Evolutionary conservation across 495 filamentous ascomycete species (phyloP).

Genomic region (Aspergillus coremiiformis): DNA sequence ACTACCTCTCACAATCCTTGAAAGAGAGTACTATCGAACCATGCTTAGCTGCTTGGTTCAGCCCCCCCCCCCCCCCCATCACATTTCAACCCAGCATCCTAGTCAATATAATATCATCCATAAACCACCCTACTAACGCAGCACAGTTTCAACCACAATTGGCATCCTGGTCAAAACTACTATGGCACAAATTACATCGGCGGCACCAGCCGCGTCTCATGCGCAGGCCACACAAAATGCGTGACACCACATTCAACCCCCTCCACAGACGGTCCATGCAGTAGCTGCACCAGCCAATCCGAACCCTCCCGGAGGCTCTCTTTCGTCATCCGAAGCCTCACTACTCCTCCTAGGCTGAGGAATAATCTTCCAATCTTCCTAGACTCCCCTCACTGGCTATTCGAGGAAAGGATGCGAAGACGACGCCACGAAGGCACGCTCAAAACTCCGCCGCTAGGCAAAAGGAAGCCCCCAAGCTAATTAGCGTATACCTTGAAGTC

Average conservation of each 20-base stretch:
- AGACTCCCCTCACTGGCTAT: slow-evolving; percentile 72
- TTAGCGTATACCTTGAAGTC: slow-evolving; percentile 76
- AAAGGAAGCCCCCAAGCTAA: slow-evolving; percentile 52
- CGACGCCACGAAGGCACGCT: slow-evolving; percentile 61
- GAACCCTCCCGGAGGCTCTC: slow-evolving; percentile 66
- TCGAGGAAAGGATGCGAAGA: slow-evolving; percentile 66
- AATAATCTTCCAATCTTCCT: slow-evolving; percentile 80
- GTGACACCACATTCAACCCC: slow-evolving; percentile 29
- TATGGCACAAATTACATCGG: slow-evolving; percentile 45
- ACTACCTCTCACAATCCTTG: slow-evolving; percentile 37
- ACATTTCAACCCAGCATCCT: no score
- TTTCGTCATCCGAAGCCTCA: slow-evolving; percentile 54
- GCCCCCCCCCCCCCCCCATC: slow-evolving; percentile 15
- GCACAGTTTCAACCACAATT: slow-evolving; percentile 61
- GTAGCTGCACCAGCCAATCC: slow-evolving; percentile 46
- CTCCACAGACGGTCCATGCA: slow-evolving; percentile 33
- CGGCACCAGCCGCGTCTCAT: slow-evolving; percentile 40
- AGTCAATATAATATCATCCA: no score
- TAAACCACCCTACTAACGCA: background rate
- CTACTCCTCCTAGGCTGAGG: slow-evolving; percentile 58
- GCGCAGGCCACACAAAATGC: slow-evolving; percentile 66
- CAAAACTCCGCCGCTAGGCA: slow-evolving; percentile 50
- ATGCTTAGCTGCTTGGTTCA: slow-evolving; percentile 65
- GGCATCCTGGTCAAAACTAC: slow-evolving; percentile 80
- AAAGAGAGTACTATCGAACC: background rate